Evolutionary conservation across 2,329 filamentous ascomycete genomes (phyloP), one percentile per base, ranked within the genome.

Genomic region (Fusarium sacchari): DNA sequence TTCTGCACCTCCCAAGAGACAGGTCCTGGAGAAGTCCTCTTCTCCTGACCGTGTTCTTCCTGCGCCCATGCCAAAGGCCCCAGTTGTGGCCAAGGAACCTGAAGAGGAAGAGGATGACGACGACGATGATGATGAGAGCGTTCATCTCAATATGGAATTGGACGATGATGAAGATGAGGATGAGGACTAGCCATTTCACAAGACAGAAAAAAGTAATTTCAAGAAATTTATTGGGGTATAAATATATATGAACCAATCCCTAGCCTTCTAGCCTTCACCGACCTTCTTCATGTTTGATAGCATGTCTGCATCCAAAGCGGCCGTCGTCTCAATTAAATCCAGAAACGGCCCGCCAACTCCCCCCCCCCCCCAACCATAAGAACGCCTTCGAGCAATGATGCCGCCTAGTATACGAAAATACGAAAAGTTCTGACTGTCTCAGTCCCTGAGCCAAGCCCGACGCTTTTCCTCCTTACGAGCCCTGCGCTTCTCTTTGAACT

Each of bases 401-500:
- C 57, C 49, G 40, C 56, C 58, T 53, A 49, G 52, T 63, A 56
- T 73, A 42, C 43, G 50, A 57, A 63, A 47, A 57, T 60, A 32
- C 47, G 37, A 39, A 49, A 59, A 20, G 13, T 18, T 26, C 20
- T 26, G 37, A 9, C 13, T n/a, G 20, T 15, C n/a, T 91, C 84
- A 98, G 83, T 97, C 95, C 78, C 91, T 87, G 78, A 98, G 83
- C 94, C 96, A 99, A 15, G 95, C 96, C 73, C 95, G 87, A 69
- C 95, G 88, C 85, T 97, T 98, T 86, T 98, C 95, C 81, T 98
- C 95, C 84, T 98, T 98, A 84, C 91, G 94, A 49, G 93, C 93
- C 70, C 91, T 89, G 71, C 95, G 88, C 88, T 97, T 97, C 82
- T 97, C 93, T 83, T 95, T 96, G 84, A 96, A 97, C 64, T 92